Conservation (phyloP, 2,329 filamentous ascomycete species). For the Diplodia mutila region DNA sequence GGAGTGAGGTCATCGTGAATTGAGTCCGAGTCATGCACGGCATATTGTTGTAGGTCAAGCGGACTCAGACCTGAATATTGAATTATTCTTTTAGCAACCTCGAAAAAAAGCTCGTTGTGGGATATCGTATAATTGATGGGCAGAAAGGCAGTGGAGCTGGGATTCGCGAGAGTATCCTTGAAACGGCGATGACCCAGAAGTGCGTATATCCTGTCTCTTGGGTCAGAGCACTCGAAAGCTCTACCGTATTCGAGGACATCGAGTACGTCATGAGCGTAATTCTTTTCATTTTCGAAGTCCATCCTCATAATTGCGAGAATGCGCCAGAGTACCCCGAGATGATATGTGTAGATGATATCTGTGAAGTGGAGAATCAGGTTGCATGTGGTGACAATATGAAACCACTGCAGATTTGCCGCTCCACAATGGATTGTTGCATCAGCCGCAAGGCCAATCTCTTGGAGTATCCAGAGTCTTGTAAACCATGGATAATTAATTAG, state of each 20-base stretch:
- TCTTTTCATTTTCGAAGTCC: not conserved
- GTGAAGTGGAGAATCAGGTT: not conserved
- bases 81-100: not conserved
- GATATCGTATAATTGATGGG: not conserved
- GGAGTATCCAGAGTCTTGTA: not conserved
- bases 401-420: not conserved
- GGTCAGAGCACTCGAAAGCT: not conserved
- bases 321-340: no score
- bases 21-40: not conserved
- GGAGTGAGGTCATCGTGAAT: not conserved
- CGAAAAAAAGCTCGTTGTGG: not conserved
- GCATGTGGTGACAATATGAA: not conserved
- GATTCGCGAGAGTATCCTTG: not conserved
- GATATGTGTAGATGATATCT: not conserved
- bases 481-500: not conserved
- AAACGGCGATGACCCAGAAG: not conserved
- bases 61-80: not conserved
- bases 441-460: constrained; percentile 11
- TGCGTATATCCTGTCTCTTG: not conserved
- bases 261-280: not conserved
- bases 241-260: not conserved
- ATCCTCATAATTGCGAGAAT: accelerated
- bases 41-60: not conserved
- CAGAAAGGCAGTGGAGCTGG: not conserved
- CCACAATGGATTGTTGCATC: constrained; percentile 2